Evolutionary conservation across 2,329 filamentous ascomycete genomes (phyloP).

Genomic region (Botryotinia convoluta): DNA sequence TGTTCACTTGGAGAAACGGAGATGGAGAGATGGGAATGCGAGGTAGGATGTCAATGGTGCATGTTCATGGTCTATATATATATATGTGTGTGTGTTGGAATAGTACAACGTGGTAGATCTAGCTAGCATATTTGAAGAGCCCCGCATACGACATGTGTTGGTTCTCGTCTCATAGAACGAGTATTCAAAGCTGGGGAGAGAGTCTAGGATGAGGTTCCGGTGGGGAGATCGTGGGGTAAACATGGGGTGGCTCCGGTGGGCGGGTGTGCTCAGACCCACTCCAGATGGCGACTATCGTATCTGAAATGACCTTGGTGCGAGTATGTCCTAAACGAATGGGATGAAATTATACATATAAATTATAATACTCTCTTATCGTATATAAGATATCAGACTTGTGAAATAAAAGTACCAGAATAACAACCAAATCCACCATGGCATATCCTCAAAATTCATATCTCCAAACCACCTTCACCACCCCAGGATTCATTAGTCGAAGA

Average conservation of each 20-base stretch:
- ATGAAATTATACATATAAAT: neutral
- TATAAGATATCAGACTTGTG: neutral
- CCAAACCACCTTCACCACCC: constrained; percentile 37
- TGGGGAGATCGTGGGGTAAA: constrained; percentile 8
- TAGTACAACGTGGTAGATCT: neutral
- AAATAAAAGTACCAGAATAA: neutral
- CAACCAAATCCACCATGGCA: constrained; percentile 33
- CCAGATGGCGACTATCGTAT: neutral
- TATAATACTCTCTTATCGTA: neutral
- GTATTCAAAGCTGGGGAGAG: neutral
- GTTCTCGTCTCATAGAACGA: neutral
- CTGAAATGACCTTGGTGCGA: neutral
- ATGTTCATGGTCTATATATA: constrained; percentile 29
- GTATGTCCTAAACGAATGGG: neutral
- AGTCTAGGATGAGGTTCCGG: neutral
- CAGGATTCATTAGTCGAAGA: constrained; percentile 40
- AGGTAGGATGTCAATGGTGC: constrained; percentile 28
- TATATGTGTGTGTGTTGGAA: neutral
- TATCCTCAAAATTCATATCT: constrained; percentile 45
- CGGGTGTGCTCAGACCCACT: neutral
- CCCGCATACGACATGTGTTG: neutral
- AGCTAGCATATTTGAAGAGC: neutral
- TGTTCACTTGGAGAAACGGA: neutral
- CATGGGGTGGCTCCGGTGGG: neutral
- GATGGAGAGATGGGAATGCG: neutral